phyloP scores from a whole-genome alignment of 75 land plant genomes.

The Picea glauca region DNA sequence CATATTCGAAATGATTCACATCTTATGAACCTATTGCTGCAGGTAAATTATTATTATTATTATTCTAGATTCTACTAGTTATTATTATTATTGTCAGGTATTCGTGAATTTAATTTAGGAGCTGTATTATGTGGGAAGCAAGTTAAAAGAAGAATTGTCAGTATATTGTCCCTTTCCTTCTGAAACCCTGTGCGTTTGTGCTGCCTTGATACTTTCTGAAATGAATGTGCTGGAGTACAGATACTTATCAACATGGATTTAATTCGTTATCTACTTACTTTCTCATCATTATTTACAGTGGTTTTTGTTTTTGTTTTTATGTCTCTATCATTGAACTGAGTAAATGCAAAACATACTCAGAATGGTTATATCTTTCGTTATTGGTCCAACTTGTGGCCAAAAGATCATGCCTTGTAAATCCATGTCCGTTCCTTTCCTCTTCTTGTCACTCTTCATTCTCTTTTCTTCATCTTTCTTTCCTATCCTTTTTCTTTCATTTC shows the following conservation, averaged over 20 bases:
- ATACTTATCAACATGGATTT: neutral
- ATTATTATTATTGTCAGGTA: neutral
- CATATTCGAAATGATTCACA: conserved; percentile 64
- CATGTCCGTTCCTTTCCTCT: neutral
- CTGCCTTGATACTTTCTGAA: neutral
- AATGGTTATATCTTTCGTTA: neutral
- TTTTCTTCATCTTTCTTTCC: too few species aligned
- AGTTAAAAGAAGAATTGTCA: neutral
- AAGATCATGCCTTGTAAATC: neutral
- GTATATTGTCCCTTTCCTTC: neutral
- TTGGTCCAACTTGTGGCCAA: neutral
- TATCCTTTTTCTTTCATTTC: too few species aligned
- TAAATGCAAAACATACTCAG: neutral
- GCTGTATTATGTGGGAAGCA: neutral
- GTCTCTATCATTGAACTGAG: neutral
- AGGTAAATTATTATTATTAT: conserved; percentile 29
- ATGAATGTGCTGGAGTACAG: neutral
- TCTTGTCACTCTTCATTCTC: neutral
- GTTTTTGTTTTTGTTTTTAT: neutral
- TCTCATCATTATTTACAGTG: neutral
- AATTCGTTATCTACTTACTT: neutral
- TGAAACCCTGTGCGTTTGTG: neutral
- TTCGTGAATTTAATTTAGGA: neutral
- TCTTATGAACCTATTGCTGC: conserved; percentile 56
- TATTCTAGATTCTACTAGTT: neutral